Conservation (phyloP, 129 eudicot species). For the Gnaphalium uliginosum region DNA sequence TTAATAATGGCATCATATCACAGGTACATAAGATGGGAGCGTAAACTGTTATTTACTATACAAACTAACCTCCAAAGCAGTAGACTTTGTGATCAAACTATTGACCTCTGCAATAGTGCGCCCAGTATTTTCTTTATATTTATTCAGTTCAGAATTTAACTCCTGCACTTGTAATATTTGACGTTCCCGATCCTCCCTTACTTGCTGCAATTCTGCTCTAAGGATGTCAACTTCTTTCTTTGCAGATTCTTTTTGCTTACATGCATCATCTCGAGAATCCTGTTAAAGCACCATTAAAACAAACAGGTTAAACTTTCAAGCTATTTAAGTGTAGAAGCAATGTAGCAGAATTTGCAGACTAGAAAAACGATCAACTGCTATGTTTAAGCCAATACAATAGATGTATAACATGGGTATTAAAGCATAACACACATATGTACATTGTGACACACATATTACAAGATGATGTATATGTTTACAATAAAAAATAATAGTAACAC, state of each 20-base stretch:
- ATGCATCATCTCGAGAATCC: conserved; percentile 53
- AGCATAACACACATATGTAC: not conserved
- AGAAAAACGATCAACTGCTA: too few species aligned
- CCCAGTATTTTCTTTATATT: conserved; percentile 44
- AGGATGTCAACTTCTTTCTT: conserved; percentile 45
- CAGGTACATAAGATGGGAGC: not conserved
- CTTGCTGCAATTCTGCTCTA: conserved; percentile 57
- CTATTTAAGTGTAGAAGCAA: not conserved
- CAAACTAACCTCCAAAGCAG: conserved; percentile 56
- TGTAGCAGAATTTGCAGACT: too few species aligned
- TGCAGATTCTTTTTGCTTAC: conserved; percentile 51
- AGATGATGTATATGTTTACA: too few species aligned
- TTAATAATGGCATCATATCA: not conserved
- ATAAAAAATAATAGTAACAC: too few species aligned
- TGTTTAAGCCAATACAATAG: not conserved
- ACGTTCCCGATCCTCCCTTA: conserved; percentile 55
- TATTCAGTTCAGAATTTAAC: conserved; percentile 38
- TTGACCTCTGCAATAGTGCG: conserved; percentile 37
- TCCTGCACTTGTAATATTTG: conserved; percentile 44
- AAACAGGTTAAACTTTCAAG: not conserved
- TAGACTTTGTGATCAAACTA: conserved; percentile 29
- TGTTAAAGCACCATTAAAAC: conserved; percentile 16
- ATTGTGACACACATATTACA: too few species aligned
- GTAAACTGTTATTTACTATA: not conserved
- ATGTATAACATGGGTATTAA: not conserved